Percentiles rank a stretch among this genome's conserved stretches.
phyloP scores from a whole-genome alignment of 2,329 filamentous ascomycete genomes.

The Hymenoscyphus repandus region DNA sequence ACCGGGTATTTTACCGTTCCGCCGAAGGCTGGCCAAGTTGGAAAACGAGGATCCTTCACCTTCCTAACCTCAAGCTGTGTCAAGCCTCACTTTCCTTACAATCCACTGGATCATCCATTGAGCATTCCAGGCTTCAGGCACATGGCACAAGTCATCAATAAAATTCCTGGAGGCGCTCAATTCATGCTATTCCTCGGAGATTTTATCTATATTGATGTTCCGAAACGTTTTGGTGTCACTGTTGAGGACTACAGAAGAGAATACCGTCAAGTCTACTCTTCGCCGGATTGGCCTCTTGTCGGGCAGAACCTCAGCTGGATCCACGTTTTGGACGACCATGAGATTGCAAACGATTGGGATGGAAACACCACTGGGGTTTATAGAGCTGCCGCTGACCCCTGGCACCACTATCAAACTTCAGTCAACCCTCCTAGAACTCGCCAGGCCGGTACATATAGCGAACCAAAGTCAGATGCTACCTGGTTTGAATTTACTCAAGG shows the following conservation, averaged over 20 bases:
- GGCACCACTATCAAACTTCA: constrained; percentile 76
- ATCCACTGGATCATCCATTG: constrained; percentile 74
- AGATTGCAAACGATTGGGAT: constrained; percentile 93
- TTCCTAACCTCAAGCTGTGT: constrained; percentile 94
- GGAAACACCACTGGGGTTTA: constrained; percentile 77
- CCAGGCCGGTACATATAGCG: constrained; percentile 38
- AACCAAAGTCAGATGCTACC: constrained; percentile 52
- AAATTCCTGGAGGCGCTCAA: constrained; percentile 58
- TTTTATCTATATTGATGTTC: constrained; percentile 89
- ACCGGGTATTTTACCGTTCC: constrained; percentile 76
- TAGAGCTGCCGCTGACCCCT: constrained; percentile 47
- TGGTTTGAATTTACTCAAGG: constrained; percentile 90
- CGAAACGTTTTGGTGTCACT: constrained; percentile 67
- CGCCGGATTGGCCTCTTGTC: constrained; percentile 79
- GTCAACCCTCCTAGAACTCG: constrained; percentile 73
- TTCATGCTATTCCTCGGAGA: constrained; percentile 81
- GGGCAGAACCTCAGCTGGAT: constrained; percentile 88
- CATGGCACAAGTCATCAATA: constrained; percentile 66
- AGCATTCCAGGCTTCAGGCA: constrained; percentile 75
- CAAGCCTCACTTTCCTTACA: constrained; percentile 87
- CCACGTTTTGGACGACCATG: constrained; percentile 93
- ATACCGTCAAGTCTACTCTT: constrained; percentile 93
- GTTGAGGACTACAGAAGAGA: constrained; percentile 78
- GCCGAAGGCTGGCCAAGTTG: constrained; percentile 61
- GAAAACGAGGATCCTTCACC: constrained; percentile 68